Base-by-base conservation (phyloP, 768 basidiomycete species). In the Boletus tomentosulus region DNA sequence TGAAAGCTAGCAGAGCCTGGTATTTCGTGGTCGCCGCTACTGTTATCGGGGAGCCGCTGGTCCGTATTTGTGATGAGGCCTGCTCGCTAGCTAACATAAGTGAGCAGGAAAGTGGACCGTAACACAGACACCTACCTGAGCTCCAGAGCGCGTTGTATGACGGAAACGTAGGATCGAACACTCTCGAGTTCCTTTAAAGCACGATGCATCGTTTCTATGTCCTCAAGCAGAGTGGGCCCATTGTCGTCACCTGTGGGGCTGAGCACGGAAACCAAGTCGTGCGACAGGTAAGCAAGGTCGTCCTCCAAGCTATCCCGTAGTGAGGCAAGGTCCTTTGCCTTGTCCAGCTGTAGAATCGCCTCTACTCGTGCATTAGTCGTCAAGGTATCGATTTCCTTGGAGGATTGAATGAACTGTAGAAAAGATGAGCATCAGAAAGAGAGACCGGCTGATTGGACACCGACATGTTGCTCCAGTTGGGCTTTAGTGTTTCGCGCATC, bases 141-240 rank as follows among this genome's bases (percentile, higher is more conserved):
- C 35, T 76, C 72, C 57, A 95, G 71, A 6, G 83, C 84, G 64
- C 78, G 81, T 58, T 91, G 81, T 43, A 94, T 74, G 13, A 93
- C 74, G 47, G 82, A 81, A 10, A 89, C 84, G 70, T 96, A 97
- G 25, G 78, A 76, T 62, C 83, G 83, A 22, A 93, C 83, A 55
- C 80, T 81, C 61, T 89, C 78, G 37, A 97, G 76, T 63, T 92
- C 86, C 66, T 83, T 85, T 61, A 96, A 63, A 62, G 81, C 83
- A 44, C 84, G 76, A 63, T 95, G 91, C 58, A 95, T 70, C 0
- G 77, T 80, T 65, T 96, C 90, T 55, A 98, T 76, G 43, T 90
- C 87, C 67, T 93, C 88, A 10, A 96, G 74, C 5, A 98, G 71
- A 0, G 86, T 91, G 4, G 85, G 74, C 41, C 71, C 60, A n/a